phyloP scores from a whole-genome alignment of 495 filamentous ascomycete genomes.

The Tuber microsphaerosporum region DNA sequence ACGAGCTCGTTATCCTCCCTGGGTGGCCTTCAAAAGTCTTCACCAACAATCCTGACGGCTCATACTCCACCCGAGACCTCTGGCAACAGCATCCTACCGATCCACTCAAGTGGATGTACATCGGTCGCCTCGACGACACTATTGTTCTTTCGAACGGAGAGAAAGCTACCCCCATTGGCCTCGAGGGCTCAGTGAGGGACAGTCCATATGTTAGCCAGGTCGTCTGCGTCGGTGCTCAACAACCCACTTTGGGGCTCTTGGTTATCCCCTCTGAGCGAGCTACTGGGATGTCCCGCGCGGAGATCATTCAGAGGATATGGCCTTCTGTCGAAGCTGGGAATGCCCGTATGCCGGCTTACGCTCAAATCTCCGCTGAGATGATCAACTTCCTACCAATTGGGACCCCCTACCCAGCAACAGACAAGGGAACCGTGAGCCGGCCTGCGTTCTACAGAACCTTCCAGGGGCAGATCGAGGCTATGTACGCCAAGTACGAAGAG shows the following conservation, averaged over 20 bases:
- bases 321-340: conserved; percentile 23
- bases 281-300: conserved; percentile 50
- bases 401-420: conserved; percentile 29
- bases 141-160: conserved; percentile 54
- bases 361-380: conserved; percentile 34
- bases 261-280: conserved; percentile 35
- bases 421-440: conserved; percentile 48
- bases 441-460: conserved; percentile 50
- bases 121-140: conserved; percentile 49
- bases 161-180: conserved; percentile 45
- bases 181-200: conserved; percentile 46
- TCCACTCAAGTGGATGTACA: conserved; percentile 44
- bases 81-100: conserved; percentile 51
- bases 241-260: conserved; percentile 31
- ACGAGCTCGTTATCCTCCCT: conserved; percentile 52
- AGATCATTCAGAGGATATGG: conserved; percentile 29
- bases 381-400: conserved; percentile 24
- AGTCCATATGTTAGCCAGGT: conserved; percentile 35
- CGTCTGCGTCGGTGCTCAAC: conserved; percentile 26
- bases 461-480: conserved; percentile 46
- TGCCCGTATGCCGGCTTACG: conserved; percentile 30
- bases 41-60: conserved; percentile 53
- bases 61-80: conserved; percentile 53
- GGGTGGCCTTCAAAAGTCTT: conserved; percentile 58
- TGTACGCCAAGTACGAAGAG: conserved; percentile 46